phyloP scores from a whole-genome alignment of 1,284 basidiomycete genomes.

The Pisolithus thermaeus region DNA sequence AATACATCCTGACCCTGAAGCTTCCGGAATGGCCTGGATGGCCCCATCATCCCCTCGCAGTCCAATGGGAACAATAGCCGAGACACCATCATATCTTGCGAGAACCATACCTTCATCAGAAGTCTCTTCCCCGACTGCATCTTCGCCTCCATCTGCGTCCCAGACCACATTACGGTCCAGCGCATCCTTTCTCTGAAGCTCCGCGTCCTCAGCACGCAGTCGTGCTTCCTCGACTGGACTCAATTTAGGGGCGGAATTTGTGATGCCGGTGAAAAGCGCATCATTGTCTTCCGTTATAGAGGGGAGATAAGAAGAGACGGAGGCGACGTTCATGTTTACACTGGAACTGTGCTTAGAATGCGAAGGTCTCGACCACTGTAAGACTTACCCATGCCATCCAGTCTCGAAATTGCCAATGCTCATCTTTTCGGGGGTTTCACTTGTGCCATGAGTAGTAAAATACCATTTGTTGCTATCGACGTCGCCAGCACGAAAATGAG shows the following conservation, averaged over 20 bases:
- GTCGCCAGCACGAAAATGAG: constrained; percentile 66
- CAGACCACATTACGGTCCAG: constrained; percentile 39
- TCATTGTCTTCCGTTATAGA: constrained; percentile 54
- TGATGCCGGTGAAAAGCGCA: constrained; percentile 49
- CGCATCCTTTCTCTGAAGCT: constrained; percentile 47
- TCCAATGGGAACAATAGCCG: constrained; percentile 38
- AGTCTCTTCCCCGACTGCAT: constrained; percentile 47
- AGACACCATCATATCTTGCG: constrained; percentile 16
- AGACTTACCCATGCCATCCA: constrained; percentile 60
- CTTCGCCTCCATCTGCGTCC: constrained; percentile 47
- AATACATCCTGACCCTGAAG: constrained; percentile 39
- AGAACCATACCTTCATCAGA: constrained; percentile 39
- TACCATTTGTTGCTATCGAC: constrained; percentile 64
- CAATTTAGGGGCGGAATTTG: constrained; percentile 33
- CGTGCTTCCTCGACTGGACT: constrained; percentile 53
- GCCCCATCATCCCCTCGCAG: constrained; percentile 40
- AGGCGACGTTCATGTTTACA: constrained; percentile 62
- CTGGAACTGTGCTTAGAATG: constrained; percentile 30
- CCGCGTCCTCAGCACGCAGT: constrained; percentile 45
- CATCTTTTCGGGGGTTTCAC: constrained; percentile 66
- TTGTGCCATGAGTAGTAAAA: constrained; percentile 65
- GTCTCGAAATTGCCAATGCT: constrained; percentile 62
- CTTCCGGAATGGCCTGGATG: constrained; percentile 33
- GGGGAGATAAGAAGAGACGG: constrained; percentile 68
- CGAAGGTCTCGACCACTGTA: background rate